Base-by-base conservation (phyloP, 1,284 basidiomycete species). In the Athelia psychrophila region DNA sequence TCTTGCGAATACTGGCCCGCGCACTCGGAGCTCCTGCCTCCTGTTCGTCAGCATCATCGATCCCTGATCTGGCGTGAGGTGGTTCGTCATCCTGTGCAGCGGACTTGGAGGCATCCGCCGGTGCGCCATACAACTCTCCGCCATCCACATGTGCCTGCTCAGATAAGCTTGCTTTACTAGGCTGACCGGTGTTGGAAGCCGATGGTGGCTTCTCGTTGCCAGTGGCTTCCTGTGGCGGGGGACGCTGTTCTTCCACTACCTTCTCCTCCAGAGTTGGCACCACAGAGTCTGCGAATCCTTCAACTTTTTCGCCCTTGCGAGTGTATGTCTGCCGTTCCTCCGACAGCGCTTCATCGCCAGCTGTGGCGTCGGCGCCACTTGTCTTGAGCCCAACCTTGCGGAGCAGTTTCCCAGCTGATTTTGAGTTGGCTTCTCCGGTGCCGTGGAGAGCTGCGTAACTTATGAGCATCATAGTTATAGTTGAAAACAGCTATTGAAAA, bases 211-310 rank as follows among this genome's bases (percentile, higher is more conserved):
- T 27, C n/a, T 23, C 16, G 22, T 16, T 18, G 22, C n/a, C 15
- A 20, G 16, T 24, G 22, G 44, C 20, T 58, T 42, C n/a, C 20
- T 42, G 38, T n/a, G 38, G 8, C 38, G 6, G 16, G n/a, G 38
- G 52, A 20, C 46, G 46, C 23, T 66, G 60, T 50, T 85, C 80
- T 3, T 64, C 64, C 22, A 88, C 70, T 0, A 74, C 75, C 64
- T 85, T 82, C 68, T 91, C 87, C 64, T 92, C 91, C 5, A 90
- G 64, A 0, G 84, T 88, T 0, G 90, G 88, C 1, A 90, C 81
- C 9, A 81, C 72, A 1, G 84, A 72, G 57, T 81, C 81, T 0
- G 85, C 77, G 64, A 90, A 88, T 1, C 84, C 84, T 19, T 72
- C 69, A 23, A 70, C 69, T 56, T 78, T 72, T 55, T 79, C 61